A percentile compares a stretch with the other conserved stretches of the same genome.
These are phyloP conservation scores for Yamadazyma aaseri DNA, from an alignment of 1,139 yeast species.

Conservation along the genomic window DNA sequence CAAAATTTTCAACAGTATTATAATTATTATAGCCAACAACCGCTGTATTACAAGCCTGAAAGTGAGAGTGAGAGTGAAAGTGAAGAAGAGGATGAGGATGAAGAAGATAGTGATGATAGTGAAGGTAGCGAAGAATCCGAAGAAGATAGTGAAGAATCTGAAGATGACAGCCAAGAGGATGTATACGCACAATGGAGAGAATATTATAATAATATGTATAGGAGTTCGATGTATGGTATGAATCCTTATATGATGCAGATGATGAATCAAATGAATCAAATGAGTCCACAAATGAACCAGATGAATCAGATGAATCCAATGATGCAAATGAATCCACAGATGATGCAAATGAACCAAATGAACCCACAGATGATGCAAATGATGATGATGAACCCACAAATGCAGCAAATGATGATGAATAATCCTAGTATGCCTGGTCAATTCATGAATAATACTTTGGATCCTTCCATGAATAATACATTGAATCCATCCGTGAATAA, in stretches of 20 bases:
- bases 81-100: constrained; percentile 19
- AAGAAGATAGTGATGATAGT: constrained; percentile 12
- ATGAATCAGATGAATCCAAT: constrained; percentile 13
- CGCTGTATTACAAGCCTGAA: constrained; percentile 6
- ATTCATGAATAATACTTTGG: too few species aligned
- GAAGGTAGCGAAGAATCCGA: constrained; percentile 11
- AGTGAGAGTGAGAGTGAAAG: constrained; percentile 17
- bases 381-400: background rate
- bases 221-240: constrained; percentile 14
- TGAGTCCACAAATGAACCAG: constrained; percentile 8
- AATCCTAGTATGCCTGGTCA: constrained; percentile 13
- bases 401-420: constrained; percentile 28
- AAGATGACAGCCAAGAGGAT: constrained; percentile 8
- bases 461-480: constrained; percentile 17
- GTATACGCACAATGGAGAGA: constrained; percentile 16
- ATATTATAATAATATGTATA: constrained; percentile 16
- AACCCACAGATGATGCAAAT: constrained; percentile 2
- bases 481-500: background rate
- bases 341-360: constrained; percentile 11
- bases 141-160: constrained; percentile 11
- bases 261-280: constrained; percentile 8
- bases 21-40: constrained; percentile 7
- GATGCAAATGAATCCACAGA: constrained; percentile 12
- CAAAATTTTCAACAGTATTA: constrained; percentile 5
- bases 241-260: constrained; percentile 12